Percentiles rank a stretch among this genome's conserved stretches.
phyloP scores from a whole-genome alignment of 768 basidiomycete genomes.

The Crepidotus variabilis region DNA sequence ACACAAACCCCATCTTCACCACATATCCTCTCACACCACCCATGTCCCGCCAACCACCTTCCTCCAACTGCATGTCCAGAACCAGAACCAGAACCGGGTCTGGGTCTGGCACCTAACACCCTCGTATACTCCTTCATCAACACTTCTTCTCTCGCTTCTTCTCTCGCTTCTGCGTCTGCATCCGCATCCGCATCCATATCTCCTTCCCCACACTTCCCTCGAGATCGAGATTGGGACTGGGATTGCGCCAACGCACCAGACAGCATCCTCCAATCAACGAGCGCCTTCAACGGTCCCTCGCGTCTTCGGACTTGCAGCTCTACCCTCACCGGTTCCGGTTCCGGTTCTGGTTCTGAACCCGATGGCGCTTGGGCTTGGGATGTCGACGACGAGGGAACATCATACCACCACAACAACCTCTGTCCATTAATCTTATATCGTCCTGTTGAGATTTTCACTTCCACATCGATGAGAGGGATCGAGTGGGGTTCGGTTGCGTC shows the following conservation, averaged over 20 bases:
- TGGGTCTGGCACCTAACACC: neutral
- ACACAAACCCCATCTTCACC: constrained; percentile 16
- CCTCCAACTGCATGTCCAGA: no score
- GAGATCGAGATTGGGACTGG: no score
- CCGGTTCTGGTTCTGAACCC: neutral
- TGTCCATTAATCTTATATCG: constrained; percentile 44
- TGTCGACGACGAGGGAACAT: constrained; percentile 28
- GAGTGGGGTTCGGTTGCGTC: constrained; percentile 13
- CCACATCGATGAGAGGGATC: constrained; percentile 32
- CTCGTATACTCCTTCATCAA: constrained; percentile 1
- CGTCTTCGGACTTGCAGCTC: constrained; percentile 28
- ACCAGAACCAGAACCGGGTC: no score
- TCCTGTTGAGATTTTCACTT: constrained; percentile 41
- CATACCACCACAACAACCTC: constrained; percentile 52
- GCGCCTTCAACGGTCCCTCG: constrained; percentile 23
- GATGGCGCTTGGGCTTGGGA: constrained; percentile 14
- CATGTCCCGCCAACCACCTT: neutral
- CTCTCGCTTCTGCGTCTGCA: neutral
- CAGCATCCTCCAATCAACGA: constrained; percentile 13
- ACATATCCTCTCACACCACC: constrained; percentile 17
- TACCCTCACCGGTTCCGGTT: constrained; percentile 26
- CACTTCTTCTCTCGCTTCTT: neutral
- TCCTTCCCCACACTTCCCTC: no score
- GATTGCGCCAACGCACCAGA: no score
- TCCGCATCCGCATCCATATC: neutral